Evolutionary conservation across 139 green algal species (phyloP).

Genomic region (Nannochloris sp.): DNA sequence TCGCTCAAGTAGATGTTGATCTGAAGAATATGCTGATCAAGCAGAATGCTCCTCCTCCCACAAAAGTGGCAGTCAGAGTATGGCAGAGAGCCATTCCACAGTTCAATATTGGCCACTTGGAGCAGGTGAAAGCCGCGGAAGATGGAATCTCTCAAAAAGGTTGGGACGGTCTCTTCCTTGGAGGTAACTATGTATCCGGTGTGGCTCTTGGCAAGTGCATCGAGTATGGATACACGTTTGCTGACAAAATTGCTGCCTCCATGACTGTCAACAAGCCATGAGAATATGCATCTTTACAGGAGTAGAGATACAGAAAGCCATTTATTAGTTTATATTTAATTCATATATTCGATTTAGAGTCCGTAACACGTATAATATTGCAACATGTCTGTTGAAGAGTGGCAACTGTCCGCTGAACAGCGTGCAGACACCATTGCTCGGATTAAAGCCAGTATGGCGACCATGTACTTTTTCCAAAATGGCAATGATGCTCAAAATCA

Average conservation of each 20-base stretch:
- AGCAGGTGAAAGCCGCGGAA: slow-evolving; percentile 36
- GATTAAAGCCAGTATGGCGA: slow-evolving; percentile 46
- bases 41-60: slow-evolving; percentile 63
- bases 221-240: slow-evolving; percentile 81
- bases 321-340: slow-evolving; percentile 4
- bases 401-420: slow-evolving; percentile 43
- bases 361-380: too few relatives aligned
- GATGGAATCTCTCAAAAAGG: slow-evolving; percentile 47
- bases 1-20: slow-evolving; percentile 83
- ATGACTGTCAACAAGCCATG: not conserved
- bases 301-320: not conserved
- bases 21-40: slow-evolving; percentile 90
- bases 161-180: slow-evolving; percentile 73
- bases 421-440: slow-evolving; percentile 45
- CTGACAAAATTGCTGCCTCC: slow-evolving; percentile 41
- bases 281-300: too few relatives aligned
- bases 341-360: too few relatives aligned
- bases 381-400: slow-evolving; percentile 24
- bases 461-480: slow-evolving; percentile 47
- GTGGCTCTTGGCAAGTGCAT: slow-evolving; percentile 94
- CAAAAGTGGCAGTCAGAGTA: slow-evolving; percentile 74
- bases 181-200: slow-evolving; percentile 93
- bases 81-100: slow-evolving; percentile 96
- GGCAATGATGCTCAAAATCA: slow-evolving; percentile 34
- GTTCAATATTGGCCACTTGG: slow-evolving; percentile 91